Percentiles rank a stretch among this genome's conserved stretches.
These are phyloP conservation scores for Podila verticillata DNA, from an alignment of 192 early-diverging fungal genomes.

Conservation along the genomic window DNA sequence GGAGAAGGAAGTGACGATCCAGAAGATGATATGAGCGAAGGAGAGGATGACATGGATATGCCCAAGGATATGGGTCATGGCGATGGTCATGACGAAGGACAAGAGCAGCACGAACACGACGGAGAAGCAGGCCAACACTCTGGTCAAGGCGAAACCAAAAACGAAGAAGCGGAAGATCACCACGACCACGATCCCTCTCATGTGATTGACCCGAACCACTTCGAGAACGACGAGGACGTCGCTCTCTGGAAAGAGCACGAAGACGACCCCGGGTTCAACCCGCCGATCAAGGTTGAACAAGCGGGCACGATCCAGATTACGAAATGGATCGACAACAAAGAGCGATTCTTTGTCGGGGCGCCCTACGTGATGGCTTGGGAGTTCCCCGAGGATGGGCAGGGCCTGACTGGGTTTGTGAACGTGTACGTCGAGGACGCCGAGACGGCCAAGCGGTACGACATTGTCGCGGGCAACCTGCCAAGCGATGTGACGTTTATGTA, in stretches of 20 bases:
- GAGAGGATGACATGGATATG: constrained; percentile 4
- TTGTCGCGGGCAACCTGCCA: constrained; percentile 20
- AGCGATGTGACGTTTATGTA: constrained; percentile 36
- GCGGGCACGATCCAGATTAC: constrained; percentile 29
- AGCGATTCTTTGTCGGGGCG: constrained; percentile 37
- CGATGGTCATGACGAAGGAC: constrained; percentile 1
- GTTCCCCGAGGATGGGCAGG: constrained; percentile 12
- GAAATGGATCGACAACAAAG: constrained; percentile 30
- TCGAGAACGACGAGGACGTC: constrained; percentile 37
- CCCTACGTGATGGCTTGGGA: constrained; percentile 43
- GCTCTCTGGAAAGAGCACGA: constrained; percentile 20
- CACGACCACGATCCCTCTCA: constrained; percentile 15
- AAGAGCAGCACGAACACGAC: background rate
- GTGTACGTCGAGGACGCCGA: constrained; percentile 38
- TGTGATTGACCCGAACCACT: constrained; percentile 26
- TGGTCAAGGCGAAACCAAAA: background rate
- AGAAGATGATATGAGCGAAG: background rate
- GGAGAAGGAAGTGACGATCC: background rate
- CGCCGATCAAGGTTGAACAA: constrained; percentile 19
- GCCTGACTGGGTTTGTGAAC: constrained; percentile 13
- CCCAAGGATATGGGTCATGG: background rate
- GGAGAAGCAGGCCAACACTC: background rate
- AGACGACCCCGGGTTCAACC: constrained; percentile 37
- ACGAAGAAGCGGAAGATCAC: background rate
- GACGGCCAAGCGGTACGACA: constrained; percentile 35